Conservation (phyloP, 306 rosid genomes). For the Pueraria montana region DNA sequence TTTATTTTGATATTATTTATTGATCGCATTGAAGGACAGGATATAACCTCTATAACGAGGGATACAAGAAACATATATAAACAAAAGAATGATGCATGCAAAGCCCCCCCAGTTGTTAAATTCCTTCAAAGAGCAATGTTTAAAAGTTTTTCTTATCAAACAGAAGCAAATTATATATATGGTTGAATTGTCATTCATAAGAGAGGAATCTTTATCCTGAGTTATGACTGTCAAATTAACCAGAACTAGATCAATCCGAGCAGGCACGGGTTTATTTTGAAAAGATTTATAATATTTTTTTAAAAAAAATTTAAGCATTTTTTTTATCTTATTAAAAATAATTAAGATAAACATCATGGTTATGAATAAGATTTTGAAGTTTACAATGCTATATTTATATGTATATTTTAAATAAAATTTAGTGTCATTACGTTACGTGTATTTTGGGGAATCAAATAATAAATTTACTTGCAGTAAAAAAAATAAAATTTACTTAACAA, state of each 20-base stretch:
- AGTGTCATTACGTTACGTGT: not conserved
- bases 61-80: no score
- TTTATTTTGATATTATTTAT: no score
- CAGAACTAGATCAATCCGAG: not conserved
- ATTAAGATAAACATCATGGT: not conserved
- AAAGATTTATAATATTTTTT: not conserved
- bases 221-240: not conserved
- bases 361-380: not conserved
- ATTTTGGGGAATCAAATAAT: not conserved
- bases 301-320: not conserved
- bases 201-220: not conserved
- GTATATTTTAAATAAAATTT: not conserved
- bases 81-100: not conserved
- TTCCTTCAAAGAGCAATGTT: not conserved
- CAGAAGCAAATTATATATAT: not conserved
- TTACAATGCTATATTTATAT: not conserved
- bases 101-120: not conserved
- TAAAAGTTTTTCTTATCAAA: not conserved
- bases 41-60: no score
- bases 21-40: no score
- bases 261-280: not conserved
- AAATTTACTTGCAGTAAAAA: no score
- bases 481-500: no score
- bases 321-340: not conserved
- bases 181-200: not conserved